Conservation (phyloP, 2,329 filamentous ascomycete genomes). For the Aspergillaceae sp. region DNA sequence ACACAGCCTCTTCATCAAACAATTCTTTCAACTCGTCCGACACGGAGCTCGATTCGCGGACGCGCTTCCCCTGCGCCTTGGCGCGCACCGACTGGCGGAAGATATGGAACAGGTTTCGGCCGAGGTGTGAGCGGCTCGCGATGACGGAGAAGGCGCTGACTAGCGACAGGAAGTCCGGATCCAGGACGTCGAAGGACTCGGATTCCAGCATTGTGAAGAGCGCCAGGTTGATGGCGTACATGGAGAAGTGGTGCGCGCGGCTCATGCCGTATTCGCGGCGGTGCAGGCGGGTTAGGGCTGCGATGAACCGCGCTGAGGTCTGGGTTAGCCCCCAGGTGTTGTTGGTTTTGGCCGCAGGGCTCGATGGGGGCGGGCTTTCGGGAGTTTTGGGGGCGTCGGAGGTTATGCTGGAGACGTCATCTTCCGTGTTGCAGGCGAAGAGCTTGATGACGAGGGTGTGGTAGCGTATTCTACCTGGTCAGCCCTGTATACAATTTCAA, state of each 20-base stretch:
- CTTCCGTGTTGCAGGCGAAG: constrained; percentile 22
- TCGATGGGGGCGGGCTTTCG: constrained; percentile 18
- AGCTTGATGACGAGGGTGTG: constrained; percentile 27
- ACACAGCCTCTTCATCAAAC: constrained; percentile 19
- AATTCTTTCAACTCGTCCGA: constrained; percentile 26
- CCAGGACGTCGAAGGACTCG: constrained; percentile 23
- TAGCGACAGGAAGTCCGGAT: constrained; percentile 27
- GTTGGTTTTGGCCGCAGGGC: constrained; percentile 11
- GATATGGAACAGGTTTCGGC: constrained; percentile 27
- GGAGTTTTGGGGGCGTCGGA: constrained; percentile 19
- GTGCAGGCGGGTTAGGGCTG: constrained; percentile 21
- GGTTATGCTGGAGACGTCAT: constrained; percentile 8
- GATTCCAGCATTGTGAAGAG: constrained; percentile 27
- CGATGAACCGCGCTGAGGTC: constrained; percentile 25
- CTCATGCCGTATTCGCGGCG: constrained; percentile 26
- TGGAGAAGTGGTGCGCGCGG: constrained; percentile 28
- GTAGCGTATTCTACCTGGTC: constrained; percentile 25
- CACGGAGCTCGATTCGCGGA: constrained; percentile 14
- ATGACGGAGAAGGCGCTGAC: constrained; percentile 26
- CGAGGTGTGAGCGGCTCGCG: constrained; percentile 25
- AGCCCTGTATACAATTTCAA: neutral
- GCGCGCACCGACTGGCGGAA: constrained; percentile 26
- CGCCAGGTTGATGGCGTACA: constrained; percentile 32
- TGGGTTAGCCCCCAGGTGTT: constrained; percentile 15
- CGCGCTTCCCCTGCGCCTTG: constrained; percentile 22